phyloP scores from a whole-genome alignment of 1,284 basidiomycete genomes.

The Xerocomus minutiporus region DNA sequence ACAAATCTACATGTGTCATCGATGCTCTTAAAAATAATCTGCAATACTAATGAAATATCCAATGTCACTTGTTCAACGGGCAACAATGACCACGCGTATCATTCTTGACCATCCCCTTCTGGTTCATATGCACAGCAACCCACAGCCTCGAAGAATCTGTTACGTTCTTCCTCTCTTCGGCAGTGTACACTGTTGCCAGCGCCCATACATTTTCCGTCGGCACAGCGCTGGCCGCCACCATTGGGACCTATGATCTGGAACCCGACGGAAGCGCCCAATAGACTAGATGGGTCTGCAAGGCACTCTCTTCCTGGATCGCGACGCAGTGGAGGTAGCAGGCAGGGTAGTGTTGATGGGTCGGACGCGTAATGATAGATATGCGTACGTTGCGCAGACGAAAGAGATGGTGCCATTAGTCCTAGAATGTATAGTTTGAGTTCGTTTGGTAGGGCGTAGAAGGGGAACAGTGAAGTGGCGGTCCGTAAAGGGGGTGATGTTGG shows the following conservation, averaged over 20 bases:
- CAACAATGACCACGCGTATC: background rate
- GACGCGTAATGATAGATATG: conserved; percentile 56
- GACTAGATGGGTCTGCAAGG: conserved; percentile 35
- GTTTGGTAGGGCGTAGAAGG: conserved; percentile 47
- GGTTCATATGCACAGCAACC: conserved; percentile 49
- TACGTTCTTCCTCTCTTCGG: conserved; percentile 40
- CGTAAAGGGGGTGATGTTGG: conserved; percentile 18
- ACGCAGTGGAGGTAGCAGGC: conserved; percentile 36
- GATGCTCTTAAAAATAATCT: background rate
- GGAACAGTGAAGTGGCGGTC: conserved; percentile 26
- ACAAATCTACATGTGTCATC: background rate
- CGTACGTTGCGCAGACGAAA: conserved; percentile 53
- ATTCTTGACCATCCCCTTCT: conserved; percentile 12
- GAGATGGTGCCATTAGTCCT: conserved; percentile 51
- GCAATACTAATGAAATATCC: background rate
- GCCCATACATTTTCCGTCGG: conserved; percentile 35
- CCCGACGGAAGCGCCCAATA: conserved; percentile 17
- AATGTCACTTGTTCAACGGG: background rate
- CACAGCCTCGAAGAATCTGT: conserved; percentile 42
- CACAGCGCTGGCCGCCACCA: conserved; percentile 24
- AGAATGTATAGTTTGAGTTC: conserved; percentile 60
- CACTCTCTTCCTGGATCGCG: conserved; percentile 21
- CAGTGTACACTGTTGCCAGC: conserved; percentile 37
- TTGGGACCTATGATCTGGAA: conserved; percentile 5
- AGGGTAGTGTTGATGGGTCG: conserved; percentile 51